These are phyloP conservation scores for Tylopilus balloui DNA, from an alignment of 768 basidiomycete species.

Conservation along the genomic window DNA sequence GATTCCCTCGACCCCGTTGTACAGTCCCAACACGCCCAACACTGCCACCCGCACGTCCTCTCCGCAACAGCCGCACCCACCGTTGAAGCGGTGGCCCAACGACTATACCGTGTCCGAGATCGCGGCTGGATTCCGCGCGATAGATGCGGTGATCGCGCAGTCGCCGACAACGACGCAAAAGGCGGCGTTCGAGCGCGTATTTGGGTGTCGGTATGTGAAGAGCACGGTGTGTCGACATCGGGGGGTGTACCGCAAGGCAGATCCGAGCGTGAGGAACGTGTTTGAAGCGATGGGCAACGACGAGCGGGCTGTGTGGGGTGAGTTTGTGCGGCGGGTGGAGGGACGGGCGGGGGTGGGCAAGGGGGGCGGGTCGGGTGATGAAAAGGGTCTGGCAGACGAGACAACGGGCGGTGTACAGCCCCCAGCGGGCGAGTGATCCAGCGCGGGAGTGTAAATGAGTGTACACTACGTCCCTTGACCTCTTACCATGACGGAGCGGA, in stretches of 20 bases:
- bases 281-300: conserved; percentile 52
- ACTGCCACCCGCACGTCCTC: conserved; percentile 29
- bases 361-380: conserved; percentile 21
- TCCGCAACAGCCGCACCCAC: conserved; percentile 56
- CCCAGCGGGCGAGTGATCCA: too few relatives aligned
- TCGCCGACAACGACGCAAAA: conserved; percentile 52
- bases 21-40: conserved; percentile 21
- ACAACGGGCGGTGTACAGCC: neutral
- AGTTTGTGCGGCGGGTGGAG: conserved; percentile 61
- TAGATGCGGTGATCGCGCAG: conserved; percentile 36
- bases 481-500: conserved; percentile 7
- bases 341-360: conserved; percentile 39
- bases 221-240: conserved; percentile 69
- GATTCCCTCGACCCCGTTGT: conserved; percentile 18
- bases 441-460: too few relatives aligned
- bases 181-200: conserved; percentile 65
- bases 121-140: conserved; percentile 53
- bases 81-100: conserved; percentile 72
- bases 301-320: conserved; percentile 63
- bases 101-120: conserved; percentile 70
- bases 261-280: conserved; percentile 40
- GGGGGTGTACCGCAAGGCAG: conserved; percentile 62
- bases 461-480: neutral
- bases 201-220: conserved; percentile 68
- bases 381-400: conserved; percentile 21